Evolutionary conservation across 495 filamentous ascomycete genomes (phyloP).

Genomic region (Rusavskia elegans): DNA sequence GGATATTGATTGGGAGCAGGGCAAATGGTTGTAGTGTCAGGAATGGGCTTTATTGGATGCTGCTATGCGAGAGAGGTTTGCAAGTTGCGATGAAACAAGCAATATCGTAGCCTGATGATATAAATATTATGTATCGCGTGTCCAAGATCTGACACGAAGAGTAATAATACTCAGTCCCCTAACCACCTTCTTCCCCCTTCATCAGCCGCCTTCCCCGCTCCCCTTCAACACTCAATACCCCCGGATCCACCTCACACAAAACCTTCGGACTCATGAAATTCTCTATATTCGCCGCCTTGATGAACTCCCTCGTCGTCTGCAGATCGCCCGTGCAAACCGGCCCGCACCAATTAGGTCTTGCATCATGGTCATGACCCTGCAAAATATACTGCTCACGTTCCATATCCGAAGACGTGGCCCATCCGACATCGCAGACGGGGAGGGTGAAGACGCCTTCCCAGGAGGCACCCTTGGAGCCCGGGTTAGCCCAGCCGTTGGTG

Average conservation of each 20-base stretch:
- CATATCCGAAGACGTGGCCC: constrained; percentile 5
- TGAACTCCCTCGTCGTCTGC: constrained; percentile 12
- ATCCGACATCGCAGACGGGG: constrained; percentile 16
- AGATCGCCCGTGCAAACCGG: constrained; percentile 11
- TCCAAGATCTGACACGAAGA: too few relatives aligned
- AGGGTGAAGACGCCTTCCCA: constrained; percentile 19
- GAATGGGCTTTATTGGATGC: too few relatives aligned
- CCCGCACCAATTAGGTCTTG: constrained; percentile 17
- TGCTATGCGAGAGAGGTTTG: too few relatives aligned
- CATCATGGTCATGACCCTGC: constrained; percentile 15
- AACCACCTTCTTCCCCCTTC: too few relatives aligned
- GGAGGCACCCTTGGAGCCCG: constrained; percentile 11
- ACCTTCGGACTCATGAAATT: constrained; percentile 13
- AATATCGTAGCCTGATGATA: too few relatives aligned
- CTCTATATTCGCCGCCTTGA: constrained; percentile 13
- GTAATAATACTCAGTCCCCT: too few relatives aligned
- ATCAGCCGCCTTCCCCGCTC: too few relatives aligned
- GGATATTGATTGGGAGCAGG: too few relatives aligned
- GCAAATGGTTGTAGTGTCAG: too few relatives aligned
- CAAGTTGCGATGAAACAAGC: too few relatives aligned
- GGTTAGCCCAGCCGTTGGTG: constrained; percentile 9
- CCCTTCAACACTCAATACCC: constrained; percentile 2
- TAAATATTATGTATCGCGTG: too few relatives aligned
- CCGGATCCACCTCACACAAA: constrained; percentile 5
- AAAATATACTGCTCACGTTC: constrained; percentile 13